phyloP scores from a whole-genome alignment of 495 filamentous ascomycete genomes.

The Neurospora africana region DNA sequence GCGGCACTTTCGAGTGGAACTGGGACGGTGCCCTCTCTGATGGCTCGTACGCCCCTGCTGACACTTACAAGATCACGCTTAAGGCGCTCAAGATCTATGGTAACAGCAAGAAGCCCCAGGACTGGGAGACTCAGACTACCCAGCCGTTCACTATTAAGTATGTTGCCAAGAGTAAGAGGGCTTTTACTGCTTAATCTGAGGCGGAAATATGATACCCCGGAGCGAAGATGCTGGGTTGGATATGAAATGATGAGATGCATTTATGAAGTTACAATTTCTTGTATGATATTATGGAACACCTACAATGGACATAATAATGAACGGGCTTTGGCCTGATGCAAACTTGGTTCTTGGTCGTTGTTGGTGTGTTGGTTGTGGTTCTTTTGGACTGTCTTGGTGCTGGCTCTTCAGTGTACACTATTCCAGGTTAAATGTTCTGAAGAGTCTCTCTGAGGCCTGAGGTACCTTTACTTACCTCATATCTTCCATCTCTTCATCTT shows the following conservation, averaged over 20 bases:
- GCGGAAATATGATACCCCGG: background rate
- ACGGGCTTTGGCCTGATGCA: background rate
- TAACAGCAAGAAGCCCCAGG: conserved; percentile 12
- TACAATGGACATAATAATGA: background rate
- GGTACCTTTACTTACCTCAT: background rate
- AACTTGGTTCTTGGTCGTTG: background rate
- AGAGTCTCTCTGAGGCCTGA: background rate
- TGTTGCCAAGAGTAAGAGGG: background rate
- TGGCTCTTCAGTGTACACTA: background rate
- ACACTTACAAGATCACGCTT: conserved; percentile 34
- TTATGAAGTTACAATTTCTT: background rate
- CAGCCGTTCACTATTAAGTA: conserved; percentile 21
- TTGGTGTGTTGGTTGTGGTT: background rate
- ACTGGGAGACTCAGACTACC: conserved; percentile 18
- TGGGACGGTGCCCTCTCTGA: conserved; percentile 37
- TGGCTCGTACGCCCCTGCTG: conserved; percentile 31
- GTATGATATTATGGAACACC: background rate
- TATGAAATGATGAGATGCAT: background rate
- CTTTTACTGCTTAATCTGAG: background rate
- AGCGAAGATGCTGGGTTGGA: background rate
- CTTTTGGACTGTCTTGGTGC: background rate
- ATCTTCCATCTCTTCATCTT: background rate
- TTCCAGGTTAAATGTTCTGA: background rate
- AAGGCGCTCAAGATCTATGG: conserved; percentile 37
- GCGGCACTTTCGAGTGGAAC: conserved; percentile 18